These are phyloP conservation scores for Candida adriatica DNA, from an alignment of 805 yeast species.

Conservation along the genomic window DNA sequence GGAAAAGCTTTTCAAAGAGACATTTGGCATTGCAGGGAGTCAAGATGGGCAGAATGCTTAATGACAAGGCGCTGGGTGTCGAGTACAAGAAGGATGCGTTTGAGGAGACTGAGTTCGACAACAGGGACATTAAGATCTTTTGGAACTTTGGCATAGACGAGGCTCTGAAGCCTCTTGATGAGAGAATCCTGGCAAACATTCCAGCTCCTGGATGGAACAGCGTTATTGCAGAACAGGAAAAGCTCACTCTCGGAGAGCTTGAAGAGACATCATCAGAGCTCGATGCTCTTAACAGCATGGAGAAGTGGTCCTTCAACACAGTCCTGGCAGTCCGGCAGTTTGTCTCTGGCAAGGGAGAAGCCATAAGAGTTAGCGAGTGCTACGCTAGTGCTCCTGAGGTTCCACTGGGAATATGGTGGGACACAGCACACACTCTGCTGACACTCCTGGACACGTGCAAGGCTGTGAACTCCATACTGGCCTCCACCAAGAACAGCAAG, in stretches of 20 bases:
- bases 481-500: slow-evolving; percentile 2
- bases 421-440: slow-evolving; percentile 12
- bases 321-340: slow-evolving; percentile 6
- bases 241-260: slow-evolving; percentile 9
- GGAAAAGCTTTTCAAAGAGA: slow-evolving; percentile 34
- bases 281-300: slow-evolving; percentile 10
- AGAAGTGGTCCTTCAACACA: slow-evolving; percentile 19
- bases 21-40: slow-evolving; percentile 23
- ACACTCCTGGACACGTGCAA: slow-evolving; percentile 16
- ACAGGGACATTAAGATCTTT: slow-evolving; percentile 50
- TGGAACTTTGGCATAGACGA: slow-evolving; percentile 44
- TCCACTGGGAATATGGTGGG: slow-evolving; percentile 16
- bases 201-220: slow-evolving; percentile 11
- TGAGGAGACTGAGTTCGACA: slow-evolving; percentile 33
- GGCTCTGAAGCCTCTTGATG: slow-evolving; percentile 13
- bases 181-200: slow-evolving; percentile 8
- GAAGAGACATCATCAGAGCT: slow-evolving; percentile 2
- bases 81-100: slow-evolving; percentile 25
- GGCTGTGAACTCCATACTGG: slow-evolving; percentile 12
- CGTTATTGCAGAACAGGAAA: slow-evolving; percentile 11
- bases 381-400: slow-evolving; percentile 9
- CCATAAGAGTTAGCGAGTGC: slow-evolving; percentile 1
- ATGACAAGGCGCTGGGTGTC: slow-evolving; percentile 22
- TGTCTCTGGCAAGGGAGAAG: slow-evolving; percentile 1
- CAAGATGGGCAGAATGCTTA: slow-evolving; percentile 22